Evolutionary conservation across 192 early-diverging fungal genomes (phyloP).

Genomic region (Podila epicladia): DNA sequence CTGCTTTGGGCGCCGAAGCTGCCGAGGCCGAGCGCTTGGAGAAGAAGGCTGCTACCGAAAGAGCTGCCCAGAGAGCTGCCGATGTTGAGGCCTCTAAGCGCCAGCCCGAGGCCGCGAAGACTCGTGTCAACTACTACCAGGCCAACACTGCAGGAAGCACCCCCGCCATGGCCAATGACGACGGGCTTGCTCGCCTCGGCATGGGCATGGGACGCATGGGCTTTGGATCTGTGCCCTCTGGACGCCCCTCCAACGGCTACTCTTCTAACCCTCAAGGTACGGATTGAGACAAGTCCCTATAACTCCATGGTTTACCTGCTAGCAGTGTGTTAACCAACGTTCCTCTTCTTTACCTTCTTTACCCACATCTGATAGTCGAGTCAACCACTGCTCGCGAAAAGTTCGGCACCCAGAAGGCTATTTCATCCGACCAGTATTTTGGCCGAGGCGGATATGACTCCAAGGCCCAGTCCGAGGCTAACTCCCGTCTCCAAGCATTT

Average conservation of each 20-base stretch:
- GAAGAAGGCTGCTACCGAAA: constrained; percentile 41
- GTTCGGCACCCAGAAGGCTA: constrained; percentile 86
- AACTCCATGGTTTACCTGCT: not conserved
- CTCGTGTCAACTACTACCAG: constrained; percentile 54
- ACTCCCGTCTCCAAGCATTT: constrained; percentile 71
- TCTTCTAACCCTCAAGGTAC: constrained; percentile 31
- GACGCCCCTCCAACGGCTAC: constrained; percentile 25
- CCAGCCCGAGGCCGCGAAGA: constrained; percentile 23
- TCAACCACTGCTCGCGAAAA: constrained; percentile 73
- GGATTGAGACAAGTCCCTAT: not conserved
- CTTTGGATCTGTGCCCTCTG: constrained; percentile 57
- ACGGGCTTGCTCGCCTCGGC: constrained; percentile 70
- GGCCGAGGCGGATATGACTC: constrained; percentile 77
- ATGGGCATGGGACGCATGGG: constrained; percentile 77
- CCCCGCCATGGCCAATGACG: constrained; percentile 30
- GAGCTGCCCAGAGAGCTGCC: constrained; percentile 25
- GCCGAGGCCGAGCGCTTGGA: constrained; percentile 48
- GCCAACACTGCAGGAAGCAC: constrained; percentile 53
- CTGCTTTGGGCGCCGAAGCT: constrained; percentile 34
- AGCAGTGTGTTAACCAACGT: not conserved
- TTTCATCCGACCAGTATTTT: constrained; percentile 95
- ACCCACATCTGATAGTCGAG: constrained; percentile 27
- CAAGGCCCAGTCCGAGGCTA: constrained; percentile 58
- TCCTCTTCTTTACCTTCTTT: not conserved
- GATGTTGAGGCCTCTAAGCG: constrained; percentile 29